phyloP scores from a whole-genome alignment of 78 protist species.

The Dictyostelium purpureum region DNA sequence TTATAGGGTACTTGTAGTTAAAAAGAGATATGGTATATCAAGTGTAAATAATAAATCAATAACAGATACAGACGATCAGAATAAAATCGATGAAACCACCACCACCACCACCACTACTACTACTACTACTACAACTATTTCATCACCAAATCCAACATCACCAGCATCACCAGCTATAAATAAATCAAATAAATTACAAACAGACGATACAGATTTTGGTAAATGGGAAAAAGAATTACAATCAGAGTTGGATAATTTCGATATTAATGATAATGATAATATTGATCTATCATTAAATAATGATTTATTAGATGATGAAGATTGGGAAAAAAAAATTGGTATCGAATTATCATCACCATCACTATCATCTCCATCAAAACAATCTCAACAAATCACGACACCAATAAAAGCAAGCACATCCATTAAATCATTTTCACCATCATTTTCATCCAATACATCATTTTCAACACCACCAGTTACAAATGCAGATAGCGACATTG shows the following conservation, averaged over 20 bases:
- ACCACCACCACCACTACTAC: not conserved
- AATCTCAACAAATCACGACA: not conserved
- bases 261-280: not conserved
- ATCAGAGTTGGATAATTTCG: constrained; percentile 15
- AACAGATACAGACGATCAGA: not conserved
- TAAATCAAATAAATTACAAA: too few species aligned
- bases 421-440: not conserved
- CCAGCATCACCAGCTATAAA: too few species aligned
- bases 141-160: not conserved
- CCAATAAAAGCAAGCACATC: not conserved
- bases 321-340: constrained; percentile 30
- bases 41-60: not conserved
- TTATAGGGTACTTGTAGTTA: constrained; percentile 45
- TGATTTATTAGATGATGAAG: constrained; percentile 35
- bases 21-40: constrained; percentile 15
- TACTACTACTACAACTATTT: not conserved
- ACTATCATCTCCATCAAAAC: not conserved
- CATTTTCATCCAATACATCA: not conserved
- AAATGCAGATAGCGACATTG: constrained; percentile 34
- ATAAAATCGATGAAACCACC: not conserved
- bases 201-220: constrained; percentile 25
- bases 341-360: not conserved
- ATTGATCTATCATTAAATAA: constrained; percentile 8
- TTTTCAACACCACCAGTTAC: not conserved
- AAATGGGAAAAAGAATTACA: constrained; percentile 67